phyloP scores from a whole-genome alignment of 2,329 filamentous ascomycete genomes.

The Teratosphaeria viscida region DNA sequence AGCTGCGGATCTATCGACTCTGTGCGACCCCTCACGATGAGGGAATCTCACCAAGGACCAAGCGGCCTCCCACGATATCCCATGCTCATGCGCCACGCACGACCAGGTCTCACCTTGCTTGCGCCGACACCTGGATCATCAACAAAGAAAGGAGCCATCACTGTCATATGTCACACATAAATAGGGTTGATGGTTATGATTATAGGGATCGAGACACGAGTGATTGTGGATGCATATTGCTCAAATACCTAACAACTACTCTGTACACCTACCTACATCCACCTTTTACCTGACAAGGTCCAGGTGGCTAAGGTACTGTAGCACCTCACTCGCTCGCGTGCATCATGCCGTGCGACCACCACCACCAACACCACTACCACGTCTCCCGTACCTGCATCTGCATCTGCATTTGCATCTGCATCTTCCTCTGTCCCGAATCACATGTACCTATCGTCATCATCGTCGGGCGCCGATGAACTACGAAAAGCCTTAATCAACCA shows the following conservation, averaged over 20 bases:
- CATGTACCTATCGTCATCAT: too few relatives aligned
- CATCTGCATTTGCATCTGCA: too few relatives aligned
- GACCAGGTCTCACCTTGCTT: background rate
- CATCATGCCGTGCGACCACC: background rate
- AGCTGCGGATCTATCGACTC: too few relatives aligned
- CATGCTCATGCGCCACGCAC: background rate
- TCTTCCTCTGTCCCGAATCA: too few relatives aligned
- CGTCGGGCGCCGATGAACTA: background rate
- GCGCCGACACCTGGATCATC: background rate
- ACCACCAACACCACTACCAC: background rate
- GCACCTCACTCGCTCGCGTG: background rate
- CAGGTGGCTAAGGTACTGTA: background rate
- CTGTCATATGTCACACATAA: too few relatives aligned
- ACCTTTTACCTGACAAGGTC: background rate
- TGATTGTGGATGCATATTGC: background rate
- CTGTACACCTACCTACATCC: too few relatives aligned
- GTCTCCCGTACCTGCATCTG: background rate
- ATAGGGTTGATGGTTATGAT: too few relatives aligned
- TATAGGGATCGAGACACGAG: background rate
- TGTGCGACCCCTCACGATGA: too few relatives aligned
- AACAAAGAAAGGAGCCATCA: too few relatives aligned
- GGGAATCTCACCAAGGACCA: too few relatives aligned
- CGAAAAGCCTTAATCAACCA: background rate
- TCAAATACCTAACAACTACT: too few relatives aligned
- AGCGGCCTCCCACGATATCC: too few relatives aligned